Evolutionary conservation across 148 eudicot genomes (phyloP).

Genomic region (Vaccinium myrtillus): DNA sequence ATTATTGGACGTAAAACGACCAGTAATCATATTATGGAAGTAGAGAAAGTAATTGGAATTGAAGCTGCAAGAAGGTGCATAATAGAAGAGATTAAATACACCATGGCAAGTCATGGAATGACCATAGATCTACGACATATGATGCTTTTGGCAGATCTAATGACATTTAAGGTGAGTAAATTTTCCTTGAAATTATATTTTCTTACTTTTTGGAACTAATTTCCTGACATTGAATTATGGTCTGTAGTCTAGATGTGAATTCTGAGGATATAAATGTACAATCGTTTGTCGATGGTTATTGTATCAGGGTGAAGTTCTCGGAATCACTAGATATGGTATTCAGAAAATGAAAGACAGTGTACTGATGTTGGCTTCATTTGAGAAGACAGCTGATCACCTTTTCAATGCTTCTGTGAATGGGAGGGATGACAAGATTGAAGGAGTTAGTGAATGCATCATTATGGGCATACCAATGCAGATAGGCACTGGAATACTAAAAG

Average conservation of each 20-base stretch:
- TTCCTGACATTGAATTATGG: background rate
- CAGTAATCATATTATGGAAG: conserved; percentile 85
- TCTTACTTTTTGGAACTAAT: background rate
- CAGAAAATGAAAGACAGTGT: conserved; percentile 93
- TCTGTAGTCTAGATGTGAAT: conserved; percentile 2
- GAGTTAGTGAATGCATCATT: conserved; percentile 90
- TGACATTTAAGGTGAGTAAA: conserved; percentile 72
- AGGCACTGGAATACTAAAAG: conserved; percentile 86
- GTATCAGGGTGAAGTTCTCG: conserved; percentile 80
- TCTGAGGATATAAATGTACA: background rate
- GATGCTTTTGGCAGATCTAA: conserved; percentile 96
- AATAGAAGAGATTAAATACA: conserved; percentile 67
- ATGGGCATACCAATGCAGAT: conserved; percentile 86
- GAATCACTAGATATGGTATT: conserved; percentile 77
- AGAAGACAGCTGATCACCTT: conserved; percentile 89
- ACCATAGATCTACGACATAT: conserved; percentile 87
- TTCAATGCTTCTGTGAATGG: conserved; percentile 80
- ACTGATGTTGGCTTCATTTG: conserved; percentile 94
- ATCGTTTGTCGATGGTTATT: background rate
- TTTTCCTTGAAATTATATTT: conserved; percentile 5
- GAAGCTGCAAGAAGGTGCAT: conserved; percentile 82
- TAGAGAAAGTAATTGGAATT: conserved; percentile 67
- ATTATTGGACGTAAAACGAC: conserved; percentile 54
- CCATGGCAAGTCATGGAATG: conserved; percentile 78
- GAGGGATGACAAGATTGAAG: conserved; percentile 80